Evolutionary conservation across 1,284 basidiomycete genomes (phyloP).

Genomic region (Leucoagaricus sp.): DNA sequence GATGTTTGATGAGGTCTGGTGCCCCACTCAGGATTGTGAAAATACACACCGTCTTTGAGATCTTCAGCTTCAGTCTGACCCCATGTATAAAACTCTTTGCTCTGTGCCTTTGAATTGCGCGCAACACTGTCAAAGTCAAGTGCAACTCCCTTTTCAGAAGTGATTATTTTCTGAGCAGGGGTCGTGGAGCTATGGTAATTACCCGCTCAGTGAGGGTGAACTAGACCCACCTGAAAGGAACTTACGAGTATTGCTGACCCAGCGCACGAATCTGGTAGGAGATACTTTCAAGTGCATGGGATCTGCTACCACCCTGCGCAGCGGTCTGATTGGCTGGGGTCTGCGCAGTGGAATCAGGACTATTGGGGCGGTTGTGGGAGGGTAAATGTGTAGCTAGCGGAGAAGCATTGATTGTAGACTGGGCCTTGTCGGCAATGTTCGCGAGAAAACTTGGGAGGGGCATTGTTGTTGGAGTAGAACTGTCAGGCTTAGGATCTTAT

Average conservation of each 20-base stretch:
- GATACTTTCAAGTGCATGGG: conserved; percentile 59
- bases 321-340: conserved; percentile 43
- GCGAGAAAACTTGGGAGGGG: conserved; percentile 60
- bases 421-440: conserved; percentile 72
- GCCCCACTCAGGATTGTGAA: conserved; percentile 3
- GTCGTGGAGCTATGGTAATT: conserved; percentile 45
- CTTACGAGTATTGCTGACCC: conserved; percentile 74
- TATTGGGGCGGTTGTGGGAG: conserved; percentile 30
- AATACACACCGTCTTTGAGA: conserved; percentile 66
- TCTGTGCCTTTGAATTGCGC: conserved; percentile 66
- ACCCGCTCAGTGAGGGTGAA: conserved; percentile 13
- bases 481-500: conserved; percentile 17
- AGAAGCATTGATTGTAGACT: conserved; percentile 61
- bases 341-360: conserved; percentile 37
- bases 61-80: conserved; percentile 70
- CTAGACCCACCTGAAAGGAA: conserved; percentile 15
- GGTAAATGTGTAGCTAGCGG: conserved; percentile 56
- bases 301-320: conserved; percentile 42
- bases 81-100: conserved; percentile 83
- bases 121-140: conserved; percentile 68
- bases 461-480: conserved; percentile 39
- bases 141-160: conserved; percentile 70
- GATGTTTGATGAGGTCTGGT: conserved; percentile 13
- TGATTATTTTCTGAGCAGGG: conserved; percentile 75
- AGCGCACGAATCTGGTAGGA: conserved; percentile 71